A percentile compares a stretch with the other conserved stretches of the same genome.
Evolutionary conservation across 2,329 filamentous ascomycete species (phyloP).

Genomic region (Hirsutella minnesotensis): DNA sequence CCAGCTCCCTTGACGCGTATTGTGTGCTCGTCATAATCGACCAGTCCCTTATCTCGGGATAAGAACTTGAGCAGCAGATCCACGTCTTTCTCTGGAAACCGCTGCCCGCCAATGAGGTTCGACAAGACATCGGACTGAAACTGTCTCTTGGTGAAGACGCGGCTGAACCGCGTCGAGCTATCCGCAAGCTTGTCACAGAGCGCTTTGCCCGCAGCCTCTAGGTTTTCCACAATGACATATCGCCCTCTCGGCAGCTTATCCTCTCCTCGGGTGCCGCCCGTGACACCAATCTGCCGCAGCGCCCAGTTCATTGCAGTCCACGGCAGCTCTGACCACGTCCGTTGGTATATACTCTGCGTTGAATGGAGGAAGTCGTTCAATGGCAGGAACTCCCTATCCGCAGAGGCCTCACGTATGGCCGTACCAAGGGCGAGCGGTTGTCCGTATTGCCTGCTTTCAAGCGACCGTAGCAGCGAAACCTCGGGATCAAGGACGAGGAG

Average conservation of each 20-base stretch:
- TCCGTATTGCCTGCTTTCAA: slow-evolving; percentile 70
- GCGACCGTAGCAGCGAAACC: slow-evolving; percentile 53
- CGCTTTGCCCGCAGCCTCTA: slow-evolving; percentile 45
- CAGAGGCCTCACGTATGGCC: slow-evolving; percentile 64
- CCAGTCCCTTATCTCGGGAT: slow-evolving; percentile 49
- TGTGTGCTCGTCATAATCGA: slow-evolving; percentile 51
- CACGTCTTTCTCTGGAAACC: slow-evolving; percentile 51
- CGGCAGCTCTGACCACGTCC: slow-evolving; percentile 55
- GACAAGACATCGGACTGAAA: slow-evolving; percentile 49
- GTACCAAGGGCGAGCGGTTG: slow-evolving; percentile 68
- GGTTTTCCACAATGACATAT: slow-evolving; percentile 54
- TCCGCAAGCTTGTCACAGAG: slow-evolving; percentile 33
- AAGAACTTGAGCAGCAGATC: slow-evolving; percentile 60
- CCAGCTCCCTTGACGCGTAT: slow-evolving; percentile 59
- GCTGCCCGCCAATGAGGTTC: slow-evolving; percentile 33
- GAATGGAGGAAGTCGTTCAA: slow-evolving; percentile 54
- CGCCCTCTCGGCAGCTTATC: slow-evolving; percentile 48
- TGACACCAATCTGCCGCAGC: slow-evolving; percentile 54
- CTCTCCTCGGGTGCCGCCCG: slow-evolving; percentile 31
- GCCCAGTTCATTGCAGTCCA: slow-evolving; percentile 68
- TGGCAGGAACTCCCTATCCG: slow-evolving; percentile 56
- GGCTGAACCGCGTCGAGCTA: slow-evolving; percentile 44
- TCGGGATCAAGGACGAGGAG: slow-evolving; percentile 42
- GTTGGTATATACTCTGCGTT: slow-evolving; percentile 60
- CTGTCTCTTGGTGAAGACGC: slow-evolving; percentile 53